Evolutionary conservation across 176 grass and related monocot species (phyloP), one percentile per base, ranked within the genome.

Genomic region (Lolium multiflorum): DNA sequence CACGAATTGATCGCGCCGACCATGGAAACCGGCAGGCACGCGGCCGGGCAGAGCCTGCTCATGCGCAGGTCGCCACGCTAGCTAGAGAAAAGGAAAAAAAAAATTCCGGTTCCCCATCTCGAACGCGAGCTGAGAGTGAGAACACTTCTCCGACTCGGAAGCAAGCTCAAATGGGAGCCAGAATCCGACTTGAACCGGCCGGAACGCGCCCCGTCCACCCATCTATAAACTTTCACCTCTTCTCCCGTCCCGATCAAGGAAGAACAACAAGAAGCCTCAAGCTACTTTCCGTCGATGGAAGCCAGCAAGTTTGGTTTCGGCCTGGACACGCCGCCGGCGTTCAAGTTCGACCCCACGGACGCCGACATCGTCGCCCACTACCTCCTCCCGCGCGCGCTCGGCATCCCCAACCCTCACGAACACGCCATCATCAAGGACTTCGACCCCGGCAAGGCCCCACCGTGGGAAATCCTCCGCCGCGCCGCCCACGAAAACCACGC

Each of bases 341-440:
- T 31, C 77, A 87, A 74, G 56, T 87, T 87, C 69, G 31, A 81
- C 20, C 78, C 78, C 0, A 81, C 85, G 6, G 68, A 87, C 68
- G 66, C 20, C 9, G 78, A 87, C 28, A 7, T 87, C 21, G 55
- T 81, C 5, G 44, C 56, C 1, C 12, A 9, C 56, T 81, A 87
- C 67, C 78, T 87, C 20, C 77, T 87, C 10, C 85, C 78, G 3
- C 56, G 78, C 20, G 85, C 78, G 0, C 3, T 28, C 9, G 46
- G 54, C 28, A 0, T 75, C 2, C 46, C 1, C 13, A 74, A 15
- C 85, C 69, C 46, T 0, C 0, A 87, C 57, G 69, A 0, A 3
- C 44, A 55, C 57, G 85, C 69, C 69, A 12, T 87, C 44, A 17
- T 81, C 69, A 43, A 43, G 41, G 78, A 87, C n/a, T 69, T 1